Conservation (phyloP, 2,329 filamentous ascomycete species). For the Cercospora beticola region DNA sequence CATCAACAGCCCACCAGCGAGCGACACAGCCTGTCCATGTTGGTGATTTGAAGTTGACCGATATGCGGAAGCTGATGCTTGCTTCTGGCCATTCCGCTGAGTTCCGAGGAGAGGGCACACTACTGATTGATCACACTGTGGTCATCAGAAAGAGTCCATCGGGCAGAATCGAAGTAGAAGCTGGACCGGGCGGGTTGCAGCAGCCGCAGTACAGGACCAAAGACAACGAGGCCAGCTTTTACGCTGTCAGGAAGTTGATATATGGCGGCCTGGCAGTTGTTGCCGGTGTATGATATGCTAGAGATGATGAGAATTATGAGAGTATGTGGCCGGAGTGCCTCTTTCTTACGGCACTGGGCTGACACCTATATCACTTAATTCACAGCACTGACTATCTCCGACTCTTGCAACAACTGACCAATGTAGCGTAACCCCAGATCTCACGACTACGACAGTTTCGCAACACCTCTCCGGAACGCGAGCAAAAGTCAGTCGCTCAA, state of each 20-base stretch:
- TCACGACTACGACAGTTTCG: background rate
- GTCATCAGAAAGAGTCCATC: constrained; percentile 84
- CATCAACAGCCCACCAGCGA: constrained; percentile 54
- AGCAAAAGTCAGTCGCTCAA: background rate
- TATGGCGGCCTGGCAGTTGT: constrained; percentile 94
- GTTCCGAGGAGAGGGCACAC: constrained; percentile 87
- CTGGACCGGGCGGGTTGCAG: constrained; percentile 56
- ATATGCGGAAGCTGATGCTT: constrained; percentile 82
- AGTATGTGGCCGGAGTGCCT: background rate
- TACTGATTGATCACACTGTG: constrained; percentile 84
- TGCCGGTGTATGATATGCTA: constrained; percentile 52
- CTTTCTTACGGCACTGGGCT: background rate
- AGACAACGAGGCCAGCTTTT: constrained; percentile 67
- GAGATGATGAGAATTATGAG: constrained; percentile 1
- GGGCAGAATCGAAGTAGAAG: constrained; percentile 77
- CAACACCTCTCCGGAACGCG: background rate
- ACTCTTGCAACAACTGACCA: background rate
- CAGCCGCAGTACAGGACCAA: constrained; percentile 38
- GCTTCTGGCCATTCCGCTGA: constrained; percentile 80
- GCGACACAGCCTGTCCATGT: constrained; percentile 89
- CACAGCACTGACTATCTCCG: background rate
- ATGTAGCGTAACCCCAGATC: background rate
- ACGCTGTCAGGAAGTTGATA: constrained; percentile 84
- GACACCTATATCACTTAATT: background rate
- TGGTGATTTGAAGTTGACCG: constrained; percentile 84